A percentile compares a stretch with the other conserved stretches of the same genome.
Evolutionary conservation across 768 basidiomycete species (phyloP).

Genomic region (Hydnum rufescens): DNA sequence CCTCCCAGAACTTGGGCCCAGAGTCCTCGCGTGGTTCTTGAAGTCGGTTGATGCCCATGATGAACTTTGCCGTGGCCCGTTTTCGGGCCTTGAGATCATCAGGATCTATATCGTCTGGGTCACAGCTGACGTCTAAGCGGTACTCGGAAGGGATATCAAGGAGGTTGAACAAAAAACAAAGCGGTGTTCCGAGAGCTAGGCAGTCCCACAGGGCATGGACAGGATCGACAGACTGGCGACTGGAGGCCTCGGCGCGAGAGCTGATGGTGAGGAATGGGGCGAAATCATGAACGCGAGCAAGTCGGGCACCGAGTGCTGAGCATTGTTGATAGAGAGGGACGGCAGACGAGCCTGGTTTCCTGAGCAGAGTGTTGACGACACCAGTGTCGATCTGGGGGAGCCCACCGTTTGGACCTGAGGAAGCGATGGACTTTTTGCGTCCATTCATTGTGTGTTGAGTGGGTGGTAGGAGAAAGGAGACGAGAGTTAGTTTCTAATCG

Average conservation of each 20-base stretch:
- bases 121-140: conserved; percentile 38
- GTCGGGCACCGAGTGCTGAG: conserved; percentile 51
- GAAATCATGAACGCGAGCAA: conserved; percentile 62
- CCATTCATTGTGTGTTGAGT: too few species aligned
- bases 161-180: conserved; percentile 92
- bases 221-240: conserved; percentile 65
- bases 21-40: conserved; percentile 13
- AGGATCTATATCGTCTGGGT: conserved; percentile 30
- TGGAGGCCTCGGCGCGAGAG: background rate
- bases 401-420: conserved; percentile 22
- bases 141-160: conserved; percentile 25
- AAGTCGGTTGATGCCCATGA: conserved; percentile 64
- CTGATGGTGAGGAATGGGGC: conserved; percentile 17
- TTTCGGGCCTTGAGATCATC: conserved; percentile 69
- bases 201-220: conserved; percentile 90
- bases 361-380: conserved; percentile 70
- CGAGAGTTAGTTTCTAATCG: too few species aligned
- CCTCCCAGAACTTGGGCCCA: conserved; percentile 28
- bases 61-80: conserved; percentile 75
- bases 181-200: conserved; percentile 79
- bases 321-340: conserved; percentile 89
- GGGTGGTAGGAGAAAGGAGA: too few species aligned
- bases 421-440: conserved; percentile 61
- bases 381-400: conserved; percentile 46
- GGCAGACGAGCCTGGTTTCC: conserved; percentile 71